Conservation (phyloP, 2,329 filamentous ascomycete species). For the Pleurostoma richardsiae region DNA sequence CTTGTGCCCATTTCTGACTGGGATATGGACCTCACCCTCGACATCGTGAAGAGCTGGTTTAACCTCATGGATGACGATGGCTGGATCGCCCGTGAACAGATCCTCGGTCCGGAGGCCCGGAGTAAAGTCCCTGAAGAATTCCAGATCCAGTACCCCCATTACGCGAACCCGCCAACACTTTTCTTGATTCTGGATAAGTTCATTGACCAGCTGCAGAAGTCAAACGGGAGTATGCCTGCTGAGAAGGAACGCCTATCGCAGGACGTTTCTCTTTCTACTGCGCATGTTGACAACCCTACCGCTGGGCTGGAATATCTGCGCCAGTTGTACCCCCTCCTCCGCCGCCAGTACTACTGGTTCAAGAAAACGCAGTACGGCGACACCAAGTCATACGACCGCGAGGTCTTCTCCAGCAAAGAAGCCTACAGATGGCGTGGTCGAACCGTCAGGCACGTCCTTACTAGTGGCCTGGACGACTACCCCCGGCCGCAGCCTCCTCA, state of each 20-base stretch:
- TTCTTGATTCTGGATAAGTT: slow-evolving; percentile 86
- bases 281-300: slow-evolving; percentile 62
- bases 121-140: slow-evolving; percentile 94
- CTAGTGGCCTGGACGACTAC: slow-evolving; percentile 94
- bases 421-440: slow-evolving; percentile 94
- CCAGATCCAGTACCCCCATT: slow-evolving; percentile 92
- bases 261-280: slow-evolving; percentile 49
- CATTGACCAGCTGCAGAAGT: slow-evolving; percentile 66
- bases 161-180: slow-evolving; percentile 92
- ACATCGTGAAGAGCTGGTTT: slow-evolving; percentile 94
- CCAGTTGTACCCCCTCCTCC: slow-evolving; percentile 78
- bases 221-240: slow-evolving; percentile 38
- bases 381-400: slow-evolving; percentile 84
- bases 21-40: slow-evolving; percentile 82
- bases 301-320: slow-evolving; percentile 67
- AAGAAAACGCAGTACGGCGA: slow-evolving; percentile 86
- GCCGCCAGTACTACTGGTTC: slow-evolving; percentile 93
- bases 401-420: slow-evolving; percentile 84
- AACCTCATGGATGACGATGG: slow-evolving; percentile 93
- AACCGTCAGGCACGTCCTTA: slow-evolving; percentile 79
- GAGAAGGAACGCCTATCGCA: slow-evolving; percentile 37
- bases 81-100: slow-evolving; percentile 96
- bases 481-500: slow-evolving; percentile 90
- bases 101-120: slow-evolving; percentile 83
- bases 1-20: slow-evolving; percentile 87